A percentile compares a stretch with the other conserved stretches of the same genome.
Conservation (phyloP, 805 yeast genomes). For the Yarrowia porcina region DNA sequence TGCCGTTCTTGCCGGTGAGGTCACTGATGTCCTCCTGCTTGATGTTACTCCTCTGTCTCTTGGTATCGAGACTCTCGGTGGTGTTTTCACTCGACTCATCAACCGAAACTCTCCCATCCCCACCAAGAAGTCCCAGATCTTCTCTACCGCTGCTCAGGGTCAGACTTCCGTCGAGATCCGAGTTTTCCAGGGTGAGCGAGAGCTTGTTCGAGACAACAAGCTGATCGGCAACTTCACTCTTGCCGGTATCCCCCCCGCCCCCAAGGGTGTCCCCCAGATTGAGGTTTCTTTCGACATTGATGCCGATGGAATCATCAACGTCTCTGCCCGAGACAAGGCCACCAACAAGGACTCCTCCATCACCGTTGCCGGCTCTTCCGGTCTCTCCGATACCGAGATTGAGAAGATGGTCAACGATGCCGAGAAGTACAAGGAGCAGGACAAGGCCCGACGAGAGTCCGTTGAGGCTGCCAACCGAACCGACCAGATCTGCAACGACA, state of each 20-base stretch:
- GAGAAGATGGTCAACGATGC: slow-evolving; percentile 90
- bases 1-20: slow-evolving; percentile 93
- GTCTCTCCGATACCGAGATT: slow-evolving; percentile 83
- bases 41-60: slow-evolving; percentile 88
- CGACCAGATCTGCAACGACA: slow-evolving; percentile 79
- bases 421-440: slow-evolving; percentile 82
- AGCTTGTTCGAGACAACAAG: slow-evolving; percentile 95
- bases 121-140: slow-evolving; percentile 92
- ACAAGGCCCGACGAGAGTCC: slow-evolving; percentile 78
- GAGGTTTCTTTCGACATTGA: slow-evolving; percentile 95
- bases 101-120: slow-evolving; percentile 95
- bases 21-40: slow-evolving; percentile 81
- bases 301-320: slow-evolving; percentile 97
- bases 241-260: slow-evolving; percentile 92
- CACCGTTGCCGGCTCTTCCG: slow-evolving; percentile 95
- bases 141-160: slow-evolving; percentile 95
- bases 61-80: slow-evolving; percentile 98
- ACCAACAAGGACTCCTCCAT: slow-evolving; percentile 91
- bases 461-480: slow-evolving; percentile 84
- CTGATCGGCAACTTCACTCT: slow-evolving; percentile 94
- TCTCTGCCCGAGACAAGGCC: slow-evolving; percentile 89
- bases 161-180: slow-evolving; percentile 96
- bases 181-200: slow-evolving; percentile 99
- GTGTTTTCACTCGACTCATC: slow-evolving; percentile 89
- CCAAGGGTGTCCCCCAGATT: slow-evolving; percentile 91